Base-by-base conservation (phyloP, 2,329 filamentous ascomycete genomes). In the Elsinoe perseae region DNA sequence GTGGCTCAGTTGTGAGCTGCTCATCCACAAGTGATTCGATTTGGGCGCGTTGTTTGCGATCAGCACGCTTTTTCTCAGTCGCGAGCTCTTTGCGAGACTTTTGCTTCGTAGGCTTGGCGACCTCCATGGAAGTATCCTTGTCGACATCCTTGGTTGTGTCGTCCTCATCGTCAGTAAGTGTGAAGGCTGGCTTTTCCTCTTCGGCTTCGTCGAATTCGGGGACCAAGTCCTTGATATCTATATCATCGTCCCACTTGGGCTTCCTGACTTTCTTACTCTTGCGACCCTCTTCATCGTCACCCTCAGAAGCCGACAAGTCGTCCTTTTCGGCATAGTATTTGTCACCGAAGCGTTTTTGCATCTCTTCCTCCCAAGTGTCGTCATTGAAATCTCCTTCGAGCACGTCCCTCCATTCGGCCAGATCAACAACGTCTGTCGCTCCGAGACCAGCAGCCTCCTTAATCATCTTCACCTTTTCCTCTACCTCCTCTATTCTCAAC, bases 171-270 rank as follows among this genome's bases (percentile, higher is more conserved):
- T 84, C 80, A 4, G 81, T 81, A 1, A 85, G 72, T 1, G 73
- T 73, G 58, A 86, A 72, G 1, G 74, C 73, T 18, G 81, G 80
- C 50, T 77, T 73, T 25, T 68, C 65, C 46, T 68, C 57, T 14
- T 78, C 73, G 5, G 81, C 81, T 23, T 89, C 87, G 18, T 88
- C 82, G 66, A 95, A 95, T 59, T 95, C 89, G 1, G 89, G 90
- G 25, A 95, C 75, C 52, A 96, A 79, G 69, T 95, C 92, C 59
- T 87, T 89, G 74, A 98, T 97, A 68, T 97, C 91, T 64, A 98
- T 96, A 68, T 98, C 93, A 66, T 97, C 90, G 64, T 96, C 89
- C 86, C 92, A 98, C 60, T 83, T 87, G 8, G 89, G 89, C 73
- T 95, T 95, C 77, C 88, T 89, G 61, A 78, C 78, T 66, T 79